These are phyloP conservation scores for Gamsiella multidivaricata DNA, from an alignment of 192 early-diverging fungal genomes.

Conservation along the genomic window DNA sequence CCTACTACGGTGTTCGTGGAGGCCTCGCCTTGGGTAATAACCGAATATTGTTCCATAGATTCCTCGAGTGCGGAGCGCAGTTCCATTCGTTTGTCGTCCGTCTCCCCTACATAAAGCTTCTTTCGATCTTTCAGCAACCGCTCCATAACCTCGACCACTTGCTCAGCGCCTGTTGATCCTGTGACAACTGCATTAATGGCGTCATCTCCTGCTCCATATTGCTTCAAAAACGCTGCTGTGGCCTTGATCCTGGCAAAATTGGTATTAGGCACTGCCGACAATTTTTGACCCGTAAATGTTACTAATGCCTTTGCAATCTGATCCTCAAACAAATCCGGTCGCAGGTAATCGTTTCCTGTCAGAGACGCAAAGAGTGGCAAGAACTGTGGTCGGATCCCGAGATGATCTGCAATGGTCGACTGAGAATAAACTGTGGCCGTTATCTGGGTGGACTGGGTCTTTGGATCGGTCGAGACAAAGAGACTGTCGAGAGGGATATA, in stretches of 20 bases:
- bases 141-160: constrained; percentile 5
- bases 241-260: constrained; percentile 40
- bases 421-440: constrained; percentile 56
- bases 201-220: constrained; percentile 23
- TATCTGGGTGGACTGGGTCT: constrained; percentile 7
- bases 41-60: constrained; percentile 40
- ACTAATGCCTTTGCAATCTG: constrained; percentile 33
- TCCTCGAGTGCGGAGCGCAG: constrained; percentile 28
- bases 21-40: not conserved
- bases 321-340: constrained; percentile 43
- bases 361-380: constrained; percentile 62
- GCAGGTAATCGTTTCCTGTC: constrained; percentile 61
- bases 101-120: constrained; percentile 14
- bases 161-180: not conserved
- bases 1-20: not conserved
- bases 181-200: not conserved
- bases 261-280: constrained; percentile 8
- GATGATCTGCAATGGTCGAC: constrained; percentile 35
- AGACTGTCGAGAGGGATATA: constrained; percentile 63
- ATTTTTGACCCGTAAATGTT: constrained; percentile 19
- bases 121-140: constrained; percentile 36
- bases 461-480: constrained; percentile 19
- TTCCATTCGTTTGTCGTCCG: constrained; percentile 16
- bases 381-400: constrained; percentile 39
- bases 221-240: constrained; percentile 32